phyloP scores from a whole-genome alignment of 306 rosid species.

The Abrus precatorius region DNA sequence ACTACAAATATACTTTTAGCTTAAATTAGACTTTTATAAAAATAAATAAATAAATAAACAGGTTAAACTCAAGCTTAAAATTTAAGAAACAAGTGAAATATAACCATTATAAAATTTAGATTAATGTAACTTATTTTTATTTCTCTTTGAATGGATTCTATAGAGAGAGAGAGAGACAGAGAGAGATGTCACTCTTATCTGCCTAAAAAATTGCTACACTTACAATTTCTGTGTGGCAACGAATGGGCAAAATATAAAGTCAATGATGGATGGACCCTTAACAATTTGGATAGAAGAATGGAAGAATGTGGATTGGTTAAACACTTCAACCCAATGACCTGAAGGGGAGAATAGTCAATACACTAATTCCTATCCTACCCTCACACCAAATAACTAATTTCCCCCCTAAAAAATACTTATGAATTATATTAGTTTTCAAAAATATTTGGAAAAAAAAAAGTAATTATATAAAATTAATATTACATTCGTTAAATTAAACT shows the following conservation, averaged over 20 bases:
- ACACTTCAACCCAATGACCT: not conserved
- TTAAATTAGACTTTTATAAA: too few species aligned
- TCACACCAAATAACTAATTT: not conserved
- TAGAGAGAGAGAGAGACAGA: too few species aligned
- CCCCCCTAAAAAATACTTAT: not conserved
- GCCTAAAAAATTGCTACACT: too few species aligned
- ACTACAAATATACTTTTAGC: too few species aligned
- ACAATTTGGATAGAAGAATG: not conserved
- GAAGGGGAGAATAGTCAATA: not conserved
- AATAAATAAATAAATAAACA: too few species aligned
- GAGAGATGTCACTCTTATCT: too few species aligned
- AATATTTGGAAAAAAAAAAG: not conserved
- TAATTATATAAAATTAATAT: not conserved
- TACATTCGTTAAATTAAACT: not conserved
- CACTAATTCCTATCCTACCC: not conserved
- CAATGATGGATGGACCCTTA: constrained; percentile 5
- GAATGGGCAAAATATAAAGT: not conserved
- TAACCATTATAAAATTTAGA: too few species aligned
- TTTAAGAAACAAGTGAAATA: too few species aligned
- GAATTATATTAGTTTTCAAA: not conserved
- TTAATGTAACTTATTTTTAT: too few species aligned
- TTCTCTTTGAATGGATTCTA: too few species aligned
- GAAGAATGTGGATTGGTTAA: constrained; percentile 18
- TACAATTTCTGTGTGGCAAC: not conserved
- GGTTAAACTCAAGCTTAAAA: too few species aligned